Evolutionary conservation across 2,329 filamentous ascomycete species (phyloP).

Genomic region (Fusarium sp.): DNA sequence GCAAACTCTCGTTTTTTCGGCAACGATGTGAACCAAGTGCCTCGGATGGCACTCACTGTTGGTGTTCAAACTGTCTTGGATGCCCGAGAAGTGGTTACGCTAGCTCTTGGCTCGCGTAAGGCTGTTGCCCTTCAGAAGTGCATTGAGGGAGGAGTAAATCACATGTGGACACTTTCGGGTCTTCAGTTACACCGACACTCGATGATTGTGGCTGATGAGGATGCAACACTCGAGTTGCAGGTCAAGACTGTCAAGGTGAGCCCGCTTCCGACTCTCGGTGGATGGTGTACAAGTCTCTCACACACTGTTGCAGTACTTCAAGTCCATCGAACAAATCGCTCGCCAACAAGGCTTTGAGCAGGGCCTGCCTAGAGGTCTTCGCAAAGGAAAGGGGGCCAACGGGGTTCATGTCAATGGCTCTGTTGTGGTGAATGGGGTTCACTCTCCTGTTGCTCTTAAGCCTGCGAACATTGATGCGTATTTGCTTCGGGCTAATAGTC

Average conservation of each 20-base stretch:
- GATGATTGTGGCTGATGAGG: neutral
- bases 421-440: neutral
- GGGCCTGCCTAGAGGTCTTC: neutral
- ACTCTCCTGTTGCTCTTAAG: neutral
- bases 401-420: neutral
- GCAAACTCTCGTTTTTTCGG: slow-evolving; percentile 74
- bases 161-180: neutral
- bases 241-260: neutral
- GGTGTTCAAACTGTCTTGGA: neutral
- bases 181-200: neutral
- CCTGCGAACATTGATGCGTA: neutral
- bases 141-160: neutral
- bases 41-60: slow-evolving; percentile 29
- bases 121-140: neutral
- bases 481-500: neutral
- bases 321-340: neutral
- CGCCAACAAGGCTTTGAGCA: neutral
- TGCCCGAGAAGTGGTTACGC: neutral
- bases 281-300: neutral
- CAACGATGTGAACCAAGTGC: slow-evolving; percentile 27
- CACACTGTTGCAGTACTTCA: neutral
- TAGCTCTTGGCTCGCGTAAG: neutral
- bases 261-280: fast-evolving
- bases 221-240: neutral
- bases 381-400: neutral